A percentile compares a stretch with the other conserved stretches of the same genome.
phyloP scores from a whole-genome alignment of 2,329 filamentous ascomycete species.

The Huntiella savannae region DNA sequence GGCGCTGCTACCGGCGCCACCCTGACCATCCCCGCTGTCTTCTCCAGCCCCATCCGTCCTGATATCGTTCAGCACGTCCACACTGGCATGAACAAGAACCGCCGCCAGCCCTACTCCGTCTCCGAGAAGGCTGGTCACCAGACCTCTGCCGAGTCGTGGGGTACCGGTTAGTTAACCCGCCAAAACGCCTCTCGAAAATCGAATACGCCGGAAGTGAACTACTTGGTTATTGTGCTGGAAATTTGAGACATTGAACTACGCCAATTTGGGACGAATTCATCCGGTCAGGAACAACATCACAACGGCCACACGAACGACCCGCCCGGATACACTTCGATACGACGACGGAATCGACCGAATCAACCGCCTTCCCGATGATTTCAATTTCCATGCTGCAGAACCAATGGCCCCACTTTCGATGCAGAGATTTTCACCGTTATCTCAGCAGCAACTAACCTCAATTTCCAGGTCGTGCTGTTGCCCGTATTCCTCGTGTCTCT shows the following conservation, averaged over 20 bases:
- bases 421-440: conserved; percentile 1
- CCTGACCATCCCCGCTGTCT: conserved; percentile 87
- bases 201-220: neutral
- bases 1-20: conserved; percentile 78
- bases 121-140: conserved; percentile 99
- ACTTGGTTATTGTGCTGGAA: neutral
- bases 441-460: conserved; percentile 3
- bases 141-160: conserved; percentile 99
- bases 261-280: neutral
- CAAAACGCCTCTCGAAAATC: neutral
- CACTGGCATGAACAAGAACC: conserved; percentile 99
- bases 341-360: neutral
- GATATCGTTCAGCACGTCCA: conserved; percentile 99
- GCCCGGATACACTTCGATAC: no score
- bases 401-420: neutral
- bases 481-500: conserved; percentile 99
- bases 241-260: neutral
- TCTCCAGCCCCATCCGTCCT: conserved; percentile 90
- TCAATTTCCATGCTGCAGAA: neutral
- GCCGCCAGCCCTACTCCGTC: conserved; percentile 97
- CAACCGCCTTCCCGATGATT: neutral
- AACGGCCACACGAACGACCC: no score
- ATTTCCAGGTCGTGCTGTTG: conserved; percentile 79
- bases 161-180: conserved; percentile 59
- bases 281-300: no score